Percentiles rank a stretch among this genome's conserved stretches.
Conservation (phyloP, 139 green algal species). For the Ettlia oleoabundans region DNA sequence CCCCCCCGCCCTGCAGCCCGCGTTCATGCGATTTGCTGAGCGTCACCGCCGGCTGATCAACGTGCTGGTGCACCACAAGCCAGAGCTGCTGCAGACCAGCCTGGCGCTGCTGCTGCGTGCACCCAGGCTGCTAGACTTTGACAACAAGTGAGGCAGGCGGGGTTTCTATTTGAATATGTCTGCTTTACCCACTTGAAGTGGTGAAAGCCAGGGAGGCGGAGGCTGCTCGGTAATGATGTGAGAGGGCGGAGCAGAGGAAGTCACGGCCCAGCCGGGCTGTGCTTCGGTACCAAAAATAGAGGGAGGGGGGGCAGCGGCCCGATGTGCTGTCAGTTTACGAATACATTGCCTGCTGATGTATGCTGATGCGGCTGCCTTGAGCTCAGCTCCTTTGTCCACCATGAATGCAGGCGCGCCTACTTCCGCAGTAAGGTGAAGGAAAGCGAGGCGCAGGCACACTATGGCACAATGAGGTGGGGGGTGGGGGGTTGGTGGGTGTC, state of each 20-base stretch:
- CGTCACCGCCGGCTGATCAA: constrained; percentile 91
- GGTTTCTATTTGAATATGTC: no score
- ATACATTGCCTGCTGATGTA: no score
- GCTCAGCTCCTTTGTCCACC: neutral
- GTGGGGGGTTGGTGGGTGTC: no score
- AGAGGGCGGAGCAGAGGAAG: no score
- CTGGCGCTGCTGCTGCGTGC: constrained; percentile 81
- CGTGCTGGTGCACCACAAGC: constrained; percentile 80
- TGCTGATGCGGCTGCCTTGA: neutral
- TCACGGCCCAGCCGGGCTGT: no score
- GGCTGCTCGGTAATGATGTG: no score
- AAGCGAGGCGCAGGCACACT: constrained; percentile 56
- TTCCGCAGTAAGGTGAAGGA: constrained; percentile 74
- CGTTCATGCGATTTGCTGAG: constrained; percentile 78
- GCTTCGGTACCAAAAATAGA: no score
- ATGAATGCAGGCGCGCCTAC: constrained; percentile 57
- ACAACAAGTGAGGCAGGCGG: constrained; percentile 93
- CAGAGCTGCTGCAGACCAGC: constrained; percentile 79
- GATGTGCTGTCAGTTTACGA: no score
- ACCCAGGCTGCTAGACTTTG: constrained; percentile 95
- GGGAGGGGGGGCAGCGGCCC: no score
- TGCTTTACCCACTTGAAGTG: no score
- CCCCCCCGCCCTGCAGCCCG: constrained; percentile 19
- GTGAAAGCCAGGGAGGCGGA: neutral
- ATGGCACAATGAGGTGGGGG: constrained; percentile 52